Evolutionary conservation across 257 asterid species (phyloP), one percentile per base, ranked within the genome.

Genomic region (Scutellaria barbata): DNA sequence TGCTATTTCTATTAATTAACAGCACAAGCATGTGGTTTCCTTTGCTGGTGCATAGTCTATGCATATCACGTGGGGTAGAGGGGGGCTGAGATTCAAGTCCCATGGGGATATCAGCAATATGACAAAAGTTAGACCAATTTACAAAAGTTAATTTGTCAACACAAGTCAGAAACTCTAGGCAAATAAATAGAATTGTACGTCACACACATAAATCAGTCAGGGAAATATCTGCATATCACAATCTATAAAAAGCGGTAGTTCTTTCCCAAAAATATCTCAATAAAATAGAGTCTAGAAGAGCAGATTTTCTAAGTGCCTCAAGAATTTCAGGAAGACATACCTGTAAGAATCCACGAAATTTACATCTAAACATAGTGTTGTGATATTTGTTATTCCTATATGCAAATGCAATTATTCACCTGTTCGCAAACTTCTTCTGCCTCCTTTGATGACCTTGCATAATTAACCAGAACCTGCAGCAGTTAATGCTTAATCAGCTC

Each of bases 371-470:
- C 8, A 43, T 13, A 45, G 39, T 61, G 45, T 16, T n/a, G 17
- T 22, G 35, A 47, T 10, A 22, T 30, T 45, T 10, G 7, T 22
- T 17, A 8, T 59, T 33, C 45, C 22, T 66, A 30, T 16, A 68
- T 7, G 16, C 60, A 64, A n/a, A 54, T 60, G 54, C 76, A 41
- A 8, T 61, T 35, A 22, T 64, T 77, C 69, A 87, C 94, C 94
- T 85, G 84, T 69, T 83, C 81, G 83, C 90, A 91, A 43, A 94
- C 99, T 66, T 89, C 97, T 76, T 91, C 96, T 39, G 96, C 99
- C 70, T 91, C 97, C 85, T 87, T 94, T 13, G 92, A 91, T 40
- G 99, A 94, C 84, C 96, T 87, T 37, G 99, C 91, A 71, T 94
- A 94, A 75, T 94, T 94, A 74, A 94, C 97, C 82, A 94, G 87